Conservation (phyloP, 805 yeast genomes). For the Candida incommunis region DNA sequence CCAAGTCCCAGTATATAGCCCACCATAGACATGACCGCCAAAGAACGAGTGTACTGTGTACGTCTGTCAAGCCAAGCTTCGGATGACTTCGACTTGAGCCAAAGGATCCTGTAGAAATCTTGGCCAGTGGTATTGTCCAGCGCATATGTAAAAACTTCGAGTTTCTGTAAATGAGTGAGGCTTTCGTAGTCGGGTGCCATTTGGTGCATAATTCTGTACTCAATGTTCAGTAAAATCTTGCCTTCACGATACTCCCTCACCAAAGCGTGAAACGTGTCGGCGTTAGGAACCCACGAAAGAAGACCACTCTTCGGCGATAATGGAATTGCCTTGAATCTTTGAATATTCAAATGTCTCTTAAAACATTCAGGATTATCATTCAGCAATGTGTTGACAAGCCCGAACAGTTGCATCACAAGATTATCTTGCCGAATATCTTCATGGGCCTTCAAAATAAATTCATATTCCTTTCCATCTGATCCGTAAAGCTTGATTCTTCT, state of each 20-base stretch:
- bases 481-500: conserved; percentile 69
- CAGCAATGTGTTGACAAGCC: conserved; percentile 80
- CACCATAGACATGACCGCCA: conserved; percentile 98
- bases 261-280: conserved; percentile 90
- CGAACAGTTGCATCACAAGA: conserved; percentile 94
- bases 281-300: conserved; percentile 93
- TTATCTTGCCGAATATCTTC: conserved; percentile 97
- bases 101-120: conserved; percentile 84
- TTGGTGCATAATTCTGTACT: conserved; percentile 89
- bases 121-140: conserved; percentile 92
- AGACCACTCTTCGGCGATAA: conserved; percentile 94
- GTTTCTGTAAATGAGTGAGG: conserved; percentile 76
- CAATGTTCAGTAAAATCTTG: conserved; percentile 78
- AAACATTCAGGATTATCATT: conserved; percentile 89
- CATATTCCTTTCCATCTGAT: conserved; percentile 84
- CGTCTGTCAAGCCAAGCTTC: conserved; percentile 98
- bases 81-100: conserved; percentile 92
- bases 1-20: conserved; percentile 96
- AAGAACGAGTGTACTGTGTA: conserved; percentile 86
- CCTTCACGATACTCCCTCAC: conserved; percentile 88
- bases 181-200: conserved; percentile 97
- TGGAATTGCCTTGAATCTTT: conserved; percentile 86
- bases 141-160: conserved; percentile 94
- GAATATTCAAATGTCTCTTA: conserved; percentile 88
- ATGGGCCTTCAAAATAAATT: conserved; percentile 78